These are phyloP conservation scores for Fraxinus dipetala DNA, from an alignment of 305 asterid genomes.

Conservation along the genomic window DNA sequence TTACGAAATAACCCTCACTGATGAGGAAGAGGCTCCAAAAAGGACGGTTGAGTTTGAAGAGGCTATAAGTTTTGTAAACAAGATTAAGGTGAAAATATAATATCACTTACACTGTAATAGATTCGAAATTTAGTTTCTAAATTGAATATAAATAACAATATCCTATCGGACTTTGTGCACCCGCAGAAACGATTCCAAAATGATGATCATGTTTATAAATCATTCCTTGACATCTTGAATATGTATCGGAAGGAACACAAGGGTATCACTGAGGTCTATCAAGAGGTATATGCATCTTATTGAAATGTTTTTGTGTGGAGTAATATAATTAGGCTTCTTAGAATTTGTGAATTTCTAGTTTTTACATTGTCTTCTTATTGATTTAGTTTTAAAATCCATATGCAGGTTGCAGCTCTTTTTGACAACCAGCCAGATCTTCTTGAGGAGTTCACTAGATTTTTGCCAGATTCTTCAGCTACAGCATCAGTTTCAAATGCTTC, in stretches of 20 bases:
- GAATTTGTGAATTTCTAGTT: not conserved
- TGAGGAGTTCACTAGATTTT: conserved; percentile 89
- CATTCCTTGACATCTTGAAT: conserved; percentile 93
- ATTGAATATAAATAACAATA: conserved; percentile 15
- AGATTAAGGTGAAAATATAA: conserved; percentile 62
- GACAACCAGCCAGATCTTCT: conserved; percentile 85
- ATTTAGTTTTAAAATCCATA: conserved; percentile 22
- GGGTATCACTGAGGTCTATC: conserved; percentile 87
- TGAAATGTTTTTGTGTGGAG: not conserved
- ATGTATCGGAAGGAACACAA: conserved; percentile 97
- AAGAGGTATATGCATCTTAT: conserved; percentile 56
- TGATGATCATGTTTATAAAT: conserved; percentile 89
- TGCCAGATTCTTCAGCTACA: conserved; percentile 75
- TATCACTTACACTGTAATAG: conserved; percentile 8
- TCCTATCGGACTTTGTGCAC: conserved; percentile 23
- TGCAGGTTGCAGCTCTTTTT: conserved; percentile 83
- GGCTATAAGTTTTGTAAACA: conserved; percentile 90
- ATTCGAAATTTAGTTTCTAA: conserved; percentile 8
- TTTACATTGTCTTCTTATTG: conserved; percentile 9
- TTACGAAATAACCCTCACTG: conserved; percentile 78
- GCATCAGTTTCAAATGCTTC: conserved; percentile 62
- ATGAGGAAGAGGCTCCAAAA: conserved; percentile 84
- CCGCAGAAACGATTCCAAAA: conserved; percentile 84
- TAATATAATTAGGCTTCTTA: conserved; percentile 13
- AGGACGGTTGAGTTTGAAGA: conserved; percentile 93